Evolutionary conservation across 2,329 filamentous ascomycete genomes (phyloP).

Genomic region (Tricladium varicosporioides): DNA sequence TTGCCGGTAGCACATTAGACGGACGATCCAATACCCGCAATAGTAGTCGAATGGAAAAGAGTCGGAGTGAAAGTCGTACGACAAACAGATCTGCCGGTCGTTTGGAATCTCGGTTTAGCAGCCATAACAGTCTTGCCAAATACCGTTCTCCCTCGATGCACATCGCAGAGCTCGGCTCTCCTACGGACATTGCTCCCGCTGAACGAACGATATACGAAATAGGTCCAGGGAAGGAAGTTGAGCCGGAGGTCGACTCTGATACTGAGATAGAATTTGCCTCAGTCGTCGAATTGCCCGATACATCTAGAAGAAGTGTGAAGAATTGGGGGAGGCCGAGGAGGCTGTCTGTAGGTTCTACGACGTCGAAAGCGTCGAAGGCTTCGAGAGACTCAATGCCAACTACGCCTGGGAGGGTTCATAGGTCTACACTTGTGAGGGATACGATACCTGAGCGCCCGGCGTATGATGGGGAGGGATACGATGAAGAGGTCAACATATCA

Average conservation of each 20-base stretch:
- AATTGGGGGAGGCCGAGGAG: slow-evolving; percentile 2
- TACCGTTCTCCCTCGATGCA: neutral
- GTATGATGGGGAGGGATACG: neutral
- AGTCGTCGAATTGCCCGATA: slow-evolving; percentile 10
- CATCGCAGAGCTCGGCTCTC: slow-evolving; percentile 4
- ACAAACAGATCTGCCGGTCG: slow-evolving; percentile 3
- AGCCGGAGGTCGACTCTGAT: neutral
- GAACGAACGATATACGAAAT: slow-evolving; percentile 6
- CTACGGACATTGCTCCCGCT: neutral
- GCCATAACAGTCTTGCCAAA: slow-evolving; percentile 1
- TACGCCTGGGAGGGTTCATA: neutral
- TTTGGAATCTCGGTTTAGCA: neutral
- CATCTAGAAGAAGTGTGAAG: slow-evolving; percentile 8
- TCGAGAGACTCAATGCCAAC: neutral
- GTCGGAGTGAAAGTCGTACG: neutral
- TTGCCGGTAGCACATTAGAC: neutral
- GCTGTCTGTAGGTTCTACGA: too few species aligned
- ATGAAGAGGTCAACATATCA: neutral
- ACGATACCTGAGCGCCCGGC: neutral
- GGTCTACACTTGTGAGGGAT: neutral
- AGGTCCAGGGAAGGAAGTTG: slow-evolving; percentile 1
- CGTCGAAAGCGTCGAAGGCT: neutral
- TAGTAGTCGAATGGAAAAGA: neutral
- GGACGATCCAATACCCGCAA: neutral
- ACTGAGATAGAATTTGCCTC: slow-evolving; percentile 2